phyloP scores from a whole-genome alignment of 2,329 filamentous ascomycete genomes.

The Sclerotinia trifoliorum region DNA sequence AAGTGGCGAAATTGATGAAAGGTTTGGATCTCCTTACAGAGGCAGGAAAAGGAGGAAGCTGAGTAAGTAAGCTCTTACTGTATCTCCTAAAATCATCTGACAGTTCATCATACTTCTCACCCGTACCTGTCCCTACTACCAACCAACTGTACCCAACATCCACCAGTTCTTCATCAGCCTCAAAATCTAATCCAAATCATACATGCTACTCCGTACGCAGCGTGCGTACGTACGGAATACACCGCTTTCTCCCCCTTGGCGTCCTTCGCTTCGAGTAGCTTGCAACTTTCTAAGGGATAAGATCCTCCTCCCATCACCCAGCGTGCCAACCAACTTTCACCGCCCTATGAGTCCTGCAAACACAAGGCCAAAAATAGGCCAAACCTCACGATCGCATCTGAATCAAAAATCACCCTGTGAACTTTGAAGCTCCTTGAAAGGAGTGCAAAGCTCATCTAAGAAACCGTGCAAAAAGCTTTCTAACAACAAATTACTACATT shows the following conservation, averaged over 20 bases:
- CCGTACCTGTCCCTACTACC: neutral
- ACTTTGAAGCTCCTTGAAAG: neutral
- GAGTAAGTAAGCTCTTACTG: constrained; percentile 5
- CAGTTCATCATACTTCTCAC: constrained; percentile 7
- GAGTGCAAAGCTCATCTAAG: neutral
- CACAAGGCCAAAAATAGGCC: neutral
- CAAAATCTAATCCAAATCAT: neutral
- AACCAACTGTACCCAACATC: constrained; percentile 4
- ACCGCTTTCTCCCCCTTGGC: neutral
- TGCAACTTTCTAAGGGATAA: neutral
- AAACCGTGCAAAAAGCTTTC: neutral
- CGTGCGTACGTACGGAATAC: neutral
- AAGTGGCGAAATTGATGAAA: neutral
- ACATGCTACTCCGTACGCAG: neutral
- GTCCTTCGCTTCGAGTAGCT: neutral
- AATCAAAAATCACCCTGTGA: neutral
- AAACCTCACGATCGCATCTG: neutral
- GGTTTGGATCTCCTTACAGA: neutral
- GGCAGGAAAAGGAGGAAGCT: neutral
- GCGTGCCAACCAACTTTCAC: neutral
- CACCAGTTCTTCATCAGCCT: constrained; percentile 9
- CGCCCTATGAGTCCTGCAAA: constrained; percentile 2
- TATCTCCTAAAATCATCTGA: constrained; percentile 5
- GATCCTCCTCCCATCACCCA: neutral
- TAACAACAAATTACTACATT: neutral